phyloP scores from a whole-genome alignment of 2,329 filamentous ascomycete species.

The Aspergillus awamori region DNA sequence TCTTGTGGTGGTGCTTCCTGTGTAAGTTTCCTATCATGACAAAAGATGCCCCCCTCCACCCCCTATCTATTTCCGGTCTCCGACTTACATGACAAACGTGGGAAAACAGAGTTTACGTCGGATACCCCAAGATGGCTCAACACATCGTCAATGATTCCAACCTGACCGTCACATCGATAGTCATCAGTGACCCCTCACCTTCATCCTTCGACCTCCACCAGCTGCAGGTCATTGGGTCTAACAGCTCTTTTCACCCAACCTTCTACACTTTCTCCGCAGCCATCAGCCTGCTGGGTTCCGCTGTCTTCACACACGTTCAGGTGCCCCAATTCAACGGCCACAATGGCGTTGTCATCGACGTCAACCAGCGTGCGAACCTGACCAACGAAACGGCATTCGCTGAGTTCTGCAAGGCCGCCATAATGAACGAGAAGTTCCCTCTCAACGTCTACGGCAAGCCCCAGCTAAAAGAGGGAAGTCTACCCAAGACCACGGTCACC shows the following conservation, averaged over 20 bases:
- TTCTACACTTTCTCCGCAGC: slow-evolving; percentile 58
- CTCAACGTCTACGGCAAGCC: slow-evolving; percentile 57
- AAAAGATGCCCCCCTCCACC: background rate
- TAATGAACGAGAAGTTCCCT: slow-evolving; percentile 53
- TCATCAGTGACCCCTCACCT: slow-evolving; percentile 54
- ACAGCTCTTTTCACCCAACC: slow-evolving; percentile 56
- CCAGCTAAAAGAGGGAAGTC: slow-evolving; percentile 52
- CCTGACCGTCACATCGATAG: slow-evolving; percentile 54
- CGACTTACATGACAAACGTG: background rate
- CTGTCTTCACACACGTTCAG: slow-evolving; percentile 48
- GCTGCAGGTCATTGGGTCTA: slow-evolving; percentile 50
- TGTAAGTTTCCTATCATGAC: slow-evolving; percentile 49
- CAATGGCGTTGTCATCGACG: slow-evolving; percentile 44
- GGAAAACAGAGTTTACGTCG: slow-evolving; percentile 57
- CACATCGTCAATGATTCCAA: slow-evolving; percentile 55
- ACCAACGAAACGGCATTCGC: slow-evolving; percentile 50
- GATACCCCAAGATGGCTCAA: slow-evolving; percentile 61
- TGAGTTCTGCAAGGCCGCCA: slow-evolving; percentile 52
- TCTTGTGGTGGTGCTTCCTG: slow-evolving; percentile 57
- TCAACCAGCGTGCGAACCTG: slow-evolving; percentile 52
- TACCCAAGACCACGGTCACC: slow-evolving; percentile 55
- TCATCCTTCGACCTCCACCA: slow-evolving; percentile 54
- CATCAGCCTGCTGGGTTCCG: slow-evolving; percentile 50
- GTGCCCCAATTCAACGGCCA: slow-evolving; percentile 51
- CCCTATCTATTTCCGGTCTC: background rate